A percentile compares a stretch with the other conserved stretches of the same genome.
These are phyloP conservation scores for Sextonia rubra DNA, from an alignment of 164 flowering plant genomes.

Conservation along the genomic window DNA sequence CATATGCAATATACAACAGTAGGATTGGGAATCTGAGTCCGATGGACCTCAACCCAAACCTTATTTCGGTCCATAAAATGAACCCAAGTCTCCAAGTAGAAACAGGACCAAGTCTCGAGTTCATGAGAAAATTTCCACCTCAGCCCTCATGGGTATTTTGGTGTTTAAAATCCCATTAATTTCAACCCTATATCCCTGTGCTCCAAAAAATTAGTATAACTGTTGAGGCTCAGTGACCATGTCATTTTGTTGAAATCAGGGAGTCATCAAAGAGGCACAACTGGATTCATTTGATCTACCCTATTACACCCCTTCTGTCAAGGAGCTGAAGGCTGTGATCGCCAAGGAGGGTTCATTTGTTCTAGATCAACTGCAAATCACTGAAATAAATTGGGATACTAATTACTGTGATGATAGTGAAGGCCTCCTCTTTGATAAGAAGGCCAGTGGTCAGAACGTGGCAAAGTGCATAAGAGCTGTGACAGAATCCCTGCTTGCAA, in stretches of 20 bases:
- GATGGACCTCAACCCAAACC: too few relatives aligned
- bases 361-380: conserved; percentile 25
- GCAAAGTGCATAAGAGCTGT: conserved; percentile 41
- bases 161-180: too few relatives aligned
- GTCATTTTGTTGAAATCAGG: conserved; percentile 22
- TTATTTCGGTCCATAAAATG: too few relatives aligned
- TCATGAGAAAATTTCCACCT: too few relatives aligned
- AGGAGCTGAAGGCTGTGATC: conserved; percentile 32
- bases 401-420: not conserved
- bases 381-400: conserved; percentile 28
- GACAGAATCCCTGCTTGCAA: conserved; percentile 47
- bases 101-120: too few relatives aligned
- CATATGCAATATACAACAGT: too few relatives aligned
- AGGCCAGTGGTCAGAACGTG: conserved; percentile 8
- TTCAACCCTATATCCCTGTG: not conserved
- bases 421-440: not conserved
- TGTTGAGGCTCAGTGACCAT: too few relatives aligned
- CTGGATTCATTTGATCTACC: conserved; percentile 50
- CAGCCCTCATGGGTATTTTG: too few relatives aligned
- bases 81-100: too few relatives aligned
- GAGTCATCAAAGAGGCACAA: conserved; percentile 36
- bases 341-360: conserved; percentile 41
- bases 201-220: not conserved
- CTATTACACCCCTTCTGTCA: conserved; percentile 35
- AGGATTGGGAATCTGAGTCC: too few relatives aligned